Base-by-base conservation (phyloP, 306 rosid genomes). In the Dryas octopetala region DNA sequence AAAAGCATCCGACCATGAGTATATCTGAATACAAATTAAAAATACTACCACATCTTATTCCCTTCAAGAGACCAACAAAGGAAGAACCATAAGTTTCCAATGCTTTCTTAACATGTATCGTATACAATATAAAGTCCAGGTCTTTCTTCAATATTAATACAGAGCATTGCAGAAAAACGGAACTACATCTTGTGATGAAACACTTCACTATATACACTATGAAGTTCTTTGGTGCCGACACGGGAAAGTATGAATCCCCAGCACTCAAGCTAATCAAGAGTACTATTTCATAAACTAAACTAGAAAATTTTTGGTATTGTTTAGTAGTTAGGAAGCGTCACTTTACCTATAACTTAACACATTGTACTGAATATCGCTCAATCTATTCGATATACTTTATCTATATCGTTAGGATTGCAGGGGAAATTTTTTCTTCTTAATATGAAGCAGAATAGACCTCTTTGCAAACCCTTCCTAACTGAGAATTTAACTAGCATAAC, bases 1-100 rank as follows among this genome's bases (percentile, higher is more conserved):
- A 70, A 41, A 79, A 76, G 66, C 73, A 55, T 66, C 46, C 51
- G 59, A 61, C 41, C 63, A 76, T 79, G 73, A 88, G 85, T 28
- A 45, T 55, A 54, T 61, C 43, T 12, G 46, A 70, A 49, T 16
- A 71, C 44, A 57, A 23, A 11, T 7, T 4, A 11, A 43, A 44
- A 45, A 71, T 50, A 41, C 52, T 3, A 51, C 9, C 55, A 19
- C 65, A 71, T 15, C 65, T 55, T 15, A 55, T 23, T 54, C 43
- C 48, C 43, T 17, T 7, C 6, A 57, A 55, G 17, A 7, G 40
- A 71, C 43, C 50, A 71, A 40, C 17, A 40, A 70, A 50, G 7
- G 11, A 67, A 67, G 3, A 47, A 47, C 16, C 8, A 51, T 19
- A 7, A 1, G 32, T 16, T 28, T 9, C 74, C 74, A 16, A 51